phyloP scores from a whole-genome alignment of 2,329 filamentous ascomycete genomes.

The Penicillium glabrum region DNA sequence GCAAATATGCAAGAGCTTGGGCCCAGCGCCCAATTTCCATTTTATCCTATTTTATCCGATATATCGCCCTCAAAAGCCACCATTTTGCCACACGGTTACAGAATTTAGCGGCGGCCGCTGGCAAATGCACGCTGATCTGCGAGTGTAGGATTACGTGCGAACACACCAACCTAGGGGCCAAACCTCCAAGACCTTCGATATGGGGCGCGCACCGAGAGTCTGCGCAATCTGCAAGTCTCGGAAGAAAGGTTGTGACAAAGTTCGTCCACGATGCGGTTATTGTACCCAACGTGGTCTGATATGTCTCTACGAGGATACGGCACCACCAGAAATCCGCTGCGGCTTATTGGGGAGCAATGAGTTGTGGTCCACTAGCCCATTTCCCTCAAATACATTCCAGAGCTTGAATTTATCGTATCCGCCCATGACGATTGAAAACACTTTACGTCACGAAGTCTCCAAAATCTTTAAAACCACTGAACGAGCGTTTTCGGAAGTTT shows the following conservation, averaged over 20 bases:
- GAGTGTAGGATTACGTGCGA: neutral
- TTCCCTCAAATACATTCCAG: neutral
- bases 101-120: neutral
- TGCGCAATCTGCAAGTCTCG: conserved; percentile 2
- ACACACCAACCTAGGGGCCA: neutral
- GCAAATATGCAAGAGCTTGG: too few species aligned
- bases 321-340: neutral
- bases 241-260: conserved; percentile 3
- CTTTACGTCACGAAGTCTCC: neutral
- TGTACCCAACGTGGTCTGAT: neutral
- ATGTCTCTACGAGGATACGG: neutral
- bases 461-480: neutral
- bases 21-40: too few species aligned
- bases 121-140: neutral
- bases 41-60: too few species aligned
- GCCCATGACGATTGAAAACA: neutral
- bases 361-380: neutral
- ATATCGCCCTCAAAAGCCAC: neutral
- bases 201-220: conserved; percentile 3
- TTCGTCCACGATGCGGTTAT: conserved; percentile 3
- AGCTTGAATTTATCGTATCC: neutral
- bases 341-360: neutral
- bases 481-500: neutral
- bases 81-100: neutral
- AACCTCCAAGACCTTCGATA: neutral